phyloP scores from a whole-genome alignment of 495 filamentous ascomycete genomes.

The Penicillium lividum region DNA sequence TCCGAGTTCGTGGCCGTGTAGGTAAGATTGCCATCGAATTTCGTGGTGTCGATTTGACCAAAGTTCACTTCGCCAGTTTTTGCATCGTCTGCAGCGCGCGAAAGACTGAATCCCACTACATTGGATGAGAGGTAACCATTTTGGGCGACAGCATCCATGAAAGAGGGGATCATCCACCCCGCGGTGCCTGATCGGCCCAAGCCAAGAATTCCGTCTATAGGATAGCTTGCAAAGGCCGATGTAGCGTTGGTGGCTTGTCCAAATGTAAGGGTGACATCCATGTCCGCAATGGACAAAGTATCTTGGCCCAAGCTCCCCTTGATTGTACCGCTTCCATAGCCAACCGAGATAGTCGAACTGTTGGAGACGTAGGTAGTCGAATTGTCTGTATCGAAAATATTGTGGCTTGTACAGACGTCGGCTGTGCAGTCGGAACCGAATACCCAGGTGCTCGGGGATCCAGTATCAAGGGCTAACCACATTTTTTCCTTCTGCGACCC shows the following conservation, averaged over 20 bases:
- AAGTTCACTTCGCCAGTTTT: conserved; percentile 79
- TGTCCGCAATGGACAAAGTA: conserved; percentile 61
- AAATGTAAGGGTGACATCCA: conserved; percentile 62
- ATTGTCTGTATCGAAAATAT: conserved; percentile 60
- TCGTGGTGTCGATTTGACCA: conserved; percentile 63
- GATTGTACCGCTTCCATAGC: conserved; percentile 72
- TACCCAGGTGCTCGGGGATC: conserved; percentile 76
- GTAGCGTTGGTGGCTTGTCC: conserved; percentile 68
- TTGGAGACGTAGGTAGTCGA: conserved; percentile 57
- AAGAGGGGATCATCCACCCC: conserved; percentile 53
- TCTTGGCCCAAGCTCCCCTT: conserved; percentile 64
- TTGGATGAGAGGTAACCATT: conserved; percentile 61
- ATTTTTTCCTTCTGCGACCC: conserved; percentile 64
- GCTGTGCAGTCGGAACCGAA: conserved; percentile 66
- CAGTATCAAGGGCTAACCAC: conserved; percentile 78
- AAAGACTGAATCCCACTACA: conserved; percentile 67
- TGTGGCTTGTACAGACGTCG: conserved; percentile 62
- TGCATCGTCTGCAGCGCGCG: conserved; percentile 58
- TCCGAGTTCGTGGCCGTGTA: conserved; percentile 54
- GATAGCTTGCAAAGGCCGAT: conserved; percentile 68
- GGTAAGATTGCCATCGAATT: conserved; percentile 64
- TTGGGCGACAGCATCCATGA: conserved; percentile 61
- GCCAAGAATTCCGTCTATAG: conserved; percentile 86
- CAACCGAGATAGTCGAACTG: conserved; percentile 53
- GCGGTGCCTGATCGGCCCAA: conserved; percentile 55